A percentile compares a stretch with the other conserved stretches of the same genome.
These are phyloP conservation scores for Ogataea polymorpha DNA, from an alignment of 805 yeast genomes.

Conservation along the genomic window DNA sequence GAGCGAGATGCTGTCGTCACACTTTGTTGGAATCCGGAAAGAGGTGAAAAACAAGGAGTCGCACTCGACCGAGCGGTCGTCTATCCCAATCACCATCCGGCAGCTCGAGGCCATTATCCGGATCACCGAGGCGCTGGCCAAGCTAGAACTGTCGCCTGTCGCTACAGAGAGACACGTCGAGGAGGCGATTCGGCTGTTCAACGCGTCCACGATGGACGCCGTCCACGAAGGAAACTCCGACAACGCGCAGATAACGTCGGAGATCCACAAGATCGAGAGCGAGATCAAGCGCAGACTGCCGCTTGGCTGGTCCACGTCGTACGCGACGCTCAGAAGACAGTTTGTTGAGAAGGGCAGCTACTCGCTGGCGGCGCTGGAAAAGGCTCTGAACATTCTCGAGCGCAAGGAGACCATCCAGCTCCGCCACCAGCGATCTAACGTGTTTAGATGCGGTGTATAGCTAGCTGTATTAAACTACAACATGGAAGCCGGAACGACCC, in stretches of 20 bases:
- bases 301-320: conserved; percentile 93
- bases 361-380: conserved; percentile 71
- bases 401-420: conserved; percentile 84
- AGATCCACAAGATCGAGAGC: conserved; percentile 75
- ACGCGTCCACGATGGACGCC: conserved; percentile 98
- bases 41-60: conserved; percentile 78
- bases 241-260: conserved; percentile 57
- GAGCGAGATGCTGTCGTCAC: conserved; percentile 83
- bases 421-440: conserved; percentile 80
- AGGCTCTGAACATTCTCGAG: conserved; percentile 77
- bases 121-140: conserved; percentile 91
- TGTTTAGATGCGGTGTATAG: conserved; percentile 68
- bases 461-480: conserved; percentile 14
- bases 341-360: conserved; percentile 62
- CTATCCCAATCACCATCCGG: conserved; percentile 96
- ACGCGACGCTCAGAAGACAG: conserved; percentile 77
- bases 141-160: conserved; percentile 73
- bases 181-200: conserved; percentile 90
- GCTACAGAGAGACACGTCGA: conserved; percentile 90
- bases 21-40: conserved; percentile 86
- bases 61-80: conserved; percentile 81
- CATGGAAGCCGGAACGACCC: conserved; percentile 64
- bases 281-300: conserved; percentile 89
- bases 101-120: conserved; percentile 97
- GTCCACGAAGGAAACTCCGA: conserved; percentile 48